These are phyloP conservation scores for Pichia sp. DNA, from an alignment of 1,139 yeast genomes.

Conservation along the genomic window DNA sequence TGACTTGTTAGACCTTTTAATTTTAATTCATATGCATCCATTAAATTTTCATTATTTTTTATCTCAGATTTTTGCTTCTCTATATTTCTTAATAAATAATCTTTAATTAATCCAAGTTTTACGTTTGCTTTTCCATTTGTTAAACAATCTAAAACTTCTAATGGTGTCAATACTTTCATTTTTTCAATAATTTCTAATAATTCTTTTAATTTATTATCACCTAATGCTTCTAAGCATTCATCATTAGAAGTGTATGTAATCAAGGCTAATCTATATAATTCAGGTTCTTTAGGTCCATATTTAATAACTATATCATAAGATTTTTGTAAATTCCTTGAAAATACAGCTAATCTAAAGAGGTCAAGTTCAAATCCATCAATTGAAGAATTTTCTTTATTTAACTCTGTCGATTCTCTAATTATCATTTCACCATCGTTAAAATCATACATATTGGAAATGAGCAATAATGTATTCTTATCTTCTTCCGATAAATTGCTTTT, in stretches of 20 bases:
- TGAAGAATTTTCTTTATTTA: constrained; percentile 18
- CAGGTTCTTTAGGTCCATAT: constrained; percentile 58
- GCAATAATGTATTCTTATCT: constrained; percentile 54
- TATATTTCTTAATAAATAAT: constrained; percentile 59
- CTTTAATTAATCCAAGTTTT: constrained; percentile 55
- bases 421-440: constrained; percentile 45
- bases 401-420: constrained; percentile 28
- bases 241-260: constrained; percentile 58
- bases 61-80: constrained; percentile 60
- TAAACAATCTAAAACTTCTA: constrained; percentile 68
- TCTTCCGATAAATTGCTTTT: constrained; percentile 31
- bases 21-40: constrained; percentile 64
- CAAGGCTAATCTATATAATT: constrained; percentile 60
- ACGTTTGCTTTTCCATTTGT: constrained; percentile 65
- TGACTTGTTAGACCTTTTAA: constrained; percentile 49
- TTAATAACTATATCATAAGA: constrained; percentile 52
- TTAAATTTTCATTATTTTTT: constrained; percentile 57
- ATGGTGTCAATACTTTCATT: constrained; percentile 56
- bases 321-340: constrained; percentile 50
- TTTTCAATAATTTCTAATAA: constrained; percentile 51
- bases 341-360: constrained; percentile 56
- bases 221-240: constrained; percentile 46
- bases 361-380: constrained; percentile 52
- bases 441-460: constrained; percentile 61
- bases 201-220: constrained; percentile 43